Percentiles rank a stretch among this genome's conserved stretches.
phyloP scores from a whole-genome alignment of 305 asterid species.

The Caryopteris hybrid region DNA sequence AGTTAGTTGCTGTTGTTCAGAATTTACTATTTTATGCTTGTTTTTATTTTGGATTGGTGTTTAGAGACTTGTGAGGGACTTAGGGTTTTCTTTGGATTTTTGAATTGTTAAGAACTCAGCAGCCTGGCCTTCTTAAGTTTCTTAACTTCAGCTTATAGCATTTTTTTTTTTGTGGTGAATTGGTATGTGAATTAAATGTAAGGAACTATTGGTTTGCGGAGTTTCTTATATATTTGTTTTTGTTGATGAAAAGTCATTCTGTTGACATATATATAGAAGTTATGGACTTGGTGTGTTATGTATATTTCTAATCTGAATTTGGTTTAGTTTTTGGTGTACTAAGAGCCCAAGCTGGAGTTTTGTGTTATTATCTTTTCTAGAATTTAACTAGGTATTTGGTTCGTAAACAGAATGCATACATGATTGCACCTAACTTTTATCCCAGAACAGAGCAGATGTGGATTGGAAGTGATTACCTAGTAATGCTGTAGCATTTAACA shows the following conservation, averaged over 20 bases:
- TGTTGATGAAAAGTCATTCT: not conserved
- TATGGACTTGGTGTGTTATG: not conserved
- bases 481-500: not conserved
- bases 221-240: not conserved
- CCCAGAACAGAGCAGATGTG: not conserved
- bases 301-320: not conserved
- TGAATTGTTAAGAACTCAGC: not conserved
- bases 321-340: not conserved
- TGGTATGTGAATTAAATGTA: not conserved
- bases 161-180: not conserved
- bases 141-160: not conserved
- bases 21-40: not conserved
- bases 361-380: not conserved
- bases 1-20: not conserved
- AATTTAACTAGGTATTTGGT: not conserved
- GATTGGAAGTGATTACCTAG: not conserved
- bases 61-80: not conserved
- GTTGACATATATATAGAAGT: constrained; percentile 2
- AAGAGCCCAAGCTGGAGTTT: not conserved
- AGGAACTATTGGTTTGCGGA: not conserved
- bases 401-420: not conserved
- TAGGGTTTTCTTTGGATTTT: not conserved
- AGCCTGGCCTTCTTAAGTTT: not conserved
- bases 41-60: not conserved
- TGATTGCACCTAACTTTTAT: not conserved